Base-by-base conservation (phyloP, 352 stramenopile genomes). In the Blastocystis sp. region DNA sequence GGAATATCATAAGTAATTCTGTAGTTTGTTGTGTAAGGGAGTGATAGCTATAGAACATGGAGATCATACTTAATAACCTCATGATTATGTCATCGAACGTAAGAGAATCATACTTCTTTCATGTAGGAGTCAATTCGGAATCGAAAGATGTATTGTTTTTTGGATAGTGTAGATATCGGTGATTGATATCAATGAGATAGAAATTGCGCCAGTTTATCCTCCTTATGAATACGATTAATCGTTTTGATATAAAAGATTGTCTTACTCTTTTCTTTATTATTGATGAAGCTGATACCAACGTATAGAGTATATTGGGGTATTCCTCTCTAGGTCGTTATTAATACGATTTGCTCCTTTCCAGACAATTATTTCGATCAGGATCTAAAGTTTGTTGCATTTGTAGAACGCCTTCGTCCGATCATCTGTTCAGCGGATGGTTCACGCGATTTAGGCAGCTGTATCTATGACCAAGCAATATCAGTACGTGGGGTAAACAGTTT, bases 1-100 rank as follows among this genome's bases (percentile, higher is more conserved):
- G 43, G 24, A 80, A 63, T 59, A 27, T 80, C 24, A 80, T 80
- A 9, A 80, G 46, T n/a, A 49, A 80, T 80, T 49, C 49, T n/a
- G 69, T 80, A 77, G 4, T n/a, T 54, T 32, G 19, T 37, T 5
- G 27, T 7, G 6, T 6, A 0, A 21, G 3, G 21, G 24, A 37
- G 12, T 35, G 11, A 35, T 27, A 14, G 14, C 6, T 46, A 14
- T 80, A 80, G 69, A 80, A 80, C 61, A 59, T 80, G 43, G 21
- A 63, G 16, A 61, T 61, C 52, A 80, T 80, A 43, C 51, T 80
- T 19, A 80, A 61, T 63, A 61, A 61, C 21, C 69, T 80, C 16
- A 54, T 80, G 19, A 80, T 61, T 43, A 37, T 61, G 43, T 61
- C 39, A 16, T 24, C 69, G 9, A 80, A 61, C 24, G 69, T 63